Conservation (phyloP, 495 filamentous ascomycete species). For the Usnea hakonensis region DNA sequence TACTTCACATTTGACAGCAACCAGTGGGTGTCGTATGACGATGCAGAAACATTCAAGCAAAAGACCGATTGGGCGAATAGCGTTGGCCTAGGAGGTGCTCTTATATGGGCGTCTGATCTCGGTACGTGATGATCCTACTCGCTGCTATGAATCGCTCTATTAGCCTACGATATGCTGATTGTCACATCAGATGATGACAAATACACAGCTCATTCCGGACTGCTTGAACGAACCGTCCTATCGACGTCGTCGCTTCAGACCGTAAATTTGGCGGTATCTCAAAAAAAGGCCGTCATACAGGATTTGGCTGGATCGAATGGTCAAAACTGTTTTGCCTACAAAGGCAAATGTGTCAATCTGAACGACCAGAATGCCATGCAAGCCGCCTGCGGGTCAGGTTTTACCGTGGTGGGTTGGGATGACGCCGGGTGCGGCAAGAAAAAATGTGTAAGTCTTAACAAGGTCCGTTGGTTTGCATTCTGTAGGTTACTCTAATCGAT, state of each 20-base stretch:
- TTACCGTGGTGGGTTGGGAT: not conserved
- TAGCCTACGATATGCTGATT: not conserved
- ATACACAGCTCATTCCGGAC: not conserved
- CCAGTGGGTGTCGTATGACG: conserved; percentile 39
- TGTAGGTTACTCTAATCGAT: not conserved
- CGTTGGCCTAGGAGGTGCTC: conserved; percentile 33
- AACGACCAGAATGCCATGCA: not conserved
- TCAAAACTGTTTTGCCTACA: not conserved
- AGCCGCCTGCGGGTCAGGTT: not conserved
- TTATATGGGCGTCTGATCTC: conserved; percentile 34
- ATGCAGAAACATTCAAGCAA: conserved; percentile 29
- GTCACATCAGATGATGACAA: not conserved
- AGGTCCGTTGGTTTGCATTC: not conserved
- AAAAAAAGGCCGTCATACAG: not conserved
- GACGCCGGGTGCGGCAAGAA: not conserved
- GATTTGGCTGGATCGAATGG: not conserved
- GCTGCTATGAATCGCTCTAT: not conserved
- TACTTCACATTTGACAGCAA: conserved; percentile 29
- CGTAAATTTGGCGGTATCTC: not conserved
- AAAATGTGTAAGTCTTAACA: not conserved
- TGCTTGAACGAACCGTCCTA: not conserved
- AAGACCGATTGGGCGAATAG: conserved; percentile 36
- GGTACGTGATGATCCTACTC: conserved; percentile 10
- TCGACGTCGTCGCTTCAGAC: not conserved
- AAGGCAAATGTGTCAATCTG: not conserved